Conservation (phyloP, 257 asterid genomes). For the Nicotiana sylvestris region DNA sequence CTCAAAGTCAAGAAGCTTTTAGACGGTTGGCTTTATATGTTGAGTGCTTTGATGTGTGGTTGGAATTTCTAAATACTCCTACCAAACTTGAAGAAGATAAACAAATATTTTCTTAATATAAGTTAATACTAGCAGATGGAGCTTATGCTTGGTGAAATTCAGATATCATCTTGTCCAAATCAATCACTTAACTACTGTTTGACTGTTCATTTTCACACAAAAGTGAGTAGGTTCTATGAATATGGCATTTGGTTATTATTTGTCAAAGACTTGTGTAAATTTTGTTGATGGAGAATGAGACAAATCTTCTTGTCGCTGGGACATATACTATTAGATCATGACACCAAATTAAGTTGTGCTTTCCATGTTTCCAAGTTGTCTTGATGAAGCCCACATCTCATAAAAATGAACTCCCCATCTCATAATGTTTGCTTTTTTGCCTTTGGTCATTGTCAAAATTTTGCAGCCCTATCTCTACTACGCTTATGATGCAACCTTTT, state of each 20-base stretch:
- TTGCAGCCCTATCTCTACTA: not conserved
- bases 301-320: not conserved
- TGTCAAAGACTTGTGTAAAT: too few relatives aligned
- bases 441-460: not conserved
- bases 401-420: too few relatives aligned
- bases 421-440: not conserved
- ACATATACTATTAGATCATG: not conserved
- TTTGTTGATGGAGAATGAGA: not conserved
- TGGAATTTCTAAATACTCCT: not conserved
- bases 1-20: not conserved
- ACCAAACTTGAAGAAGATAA: not conserved
- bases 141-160: not conserved
- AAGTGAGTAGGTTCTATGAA: not conserved
- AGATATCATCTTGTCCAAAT: constrained; percentile 3
- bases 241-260: not conserved
- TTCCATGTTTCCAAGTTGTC: not conserved
- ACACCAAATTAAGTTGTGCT: not conserved
- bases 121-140: not conserved
- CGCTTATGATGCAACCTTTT: constrained; percentile 1
- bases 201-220: not conserved
- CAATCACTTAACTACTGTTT: not conserved
- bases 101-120: not conserved
- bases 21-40: not conserved
- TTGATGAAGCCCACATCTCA: not conserved
- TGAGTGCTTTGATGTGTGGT: not conserved